These are phyloP conservation scores for Epichloe brachyelytri DNA, from an alignment of 2,329 filamentous ascomycete species.

Conservation along the genomic window DNA sequence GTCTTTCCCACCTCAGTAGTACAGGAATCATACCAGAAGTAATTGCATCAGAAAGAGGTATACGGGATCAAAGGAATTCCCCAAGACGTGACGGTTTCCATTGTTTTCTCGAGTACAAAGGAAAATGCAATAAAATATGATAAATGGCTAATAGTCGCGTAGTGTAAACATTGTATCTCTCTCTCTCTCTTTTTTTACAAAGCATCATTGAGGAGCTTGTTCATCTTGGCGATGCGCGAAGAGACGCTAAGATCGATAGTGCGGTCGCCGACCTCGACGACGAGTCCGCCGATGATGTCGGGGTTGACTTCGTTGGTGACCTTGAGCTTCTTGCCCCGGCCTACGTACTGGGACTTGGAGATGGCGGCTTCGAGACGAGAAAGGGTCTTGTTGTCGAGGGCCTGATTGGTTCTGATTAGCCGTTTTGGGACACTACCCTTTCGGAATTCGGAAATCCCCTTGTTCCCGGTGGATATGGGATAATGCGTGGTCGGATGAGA, in stretches of 20 bases:
- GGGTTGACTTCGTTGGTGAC: constrained; percentile 89
- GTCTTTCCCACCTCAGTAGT: no score
- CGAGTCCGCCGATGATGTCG: constrained; percentile 82
- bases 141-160: constrained; percentile 9
- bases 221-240: constrained; percentile 91
- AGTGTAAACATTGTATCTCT: constrained; percentile 5
- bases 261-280: constrained; percentile 94
- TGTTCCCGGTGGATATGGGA: neutral
- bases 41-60: no score
- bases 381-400: constrained; percentile 79
- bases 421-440: neutral
- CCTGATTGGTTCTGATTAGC: constrained; percentile 30
- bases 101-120: no score
- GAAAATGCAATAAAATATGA: constrained; percentile 15
- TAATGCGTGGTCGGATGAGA: neutral
- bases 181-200: constrained; percentile 54
- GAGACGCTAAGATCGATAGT: constrained; percentile 97
- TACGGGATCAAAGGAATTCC: no score
- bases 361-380: constrained; percentile 76
- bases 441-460: no score
- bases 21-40: no score
- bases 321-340: constrained; percentile 95
- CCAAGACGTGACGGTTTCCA: no score
- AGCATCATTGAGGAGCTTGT: constrained; percentile 95
- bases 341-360: constrained; percentile 77